phyloP scores from a whole-genome alignment of 306 rosid genomes.

The Cucumis cinereus region DNA sequence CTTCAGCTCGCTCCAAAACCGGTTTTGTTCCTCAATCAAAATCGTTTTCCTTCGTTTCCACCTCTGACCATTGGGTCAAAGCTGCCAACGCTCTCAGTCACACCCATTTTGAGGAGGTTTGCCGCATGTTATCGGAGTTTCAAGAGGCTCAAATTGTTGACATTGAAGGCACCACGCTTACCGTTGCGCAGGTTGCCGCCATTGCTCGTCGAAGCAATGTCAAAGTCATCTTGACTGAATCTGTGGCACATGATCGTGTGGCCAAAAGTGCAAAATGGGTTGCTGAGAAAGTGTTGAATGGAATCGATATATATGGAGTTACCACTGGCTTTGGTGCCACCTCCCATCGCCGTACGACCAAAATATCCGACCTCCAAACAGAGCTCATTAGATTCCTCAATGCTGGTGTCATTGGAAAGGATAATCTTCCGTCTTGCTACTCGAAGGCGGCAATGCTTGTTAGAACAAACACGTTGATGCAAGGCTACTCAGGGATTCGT shows the following conservation, averaged over 20 bases:
- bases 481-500: constrained; percentile 26
- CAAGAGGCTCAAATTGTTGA: constrained; percentile 7
- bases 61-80: constrained; percentile 16
- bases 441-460: constrained; percentile 25
- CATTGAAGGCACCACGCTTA: constrained; percentile 20
- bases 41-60: background rate
- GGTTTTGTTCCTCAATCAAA: background rate
- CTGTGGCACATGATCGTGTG: constrained; percentile 17
- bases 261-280: constrained; percentile 24
- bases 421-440: constrained; percentile 14
- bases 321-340: constrained; percentile 29
- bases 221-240: constrained; percentile 10
- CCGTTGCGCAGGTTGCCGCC: constrained; percentile 20
- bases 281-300: constrained; percentile 12
- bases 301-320: constrained; percentile 23
- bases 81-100: constrained; percentile 17
- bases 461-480: constrained; percentile 25
- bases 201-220: constrained; percentile 19
- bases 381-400: constrained; percentile 29
- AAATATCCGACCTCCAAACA: constrained; percentile 17
- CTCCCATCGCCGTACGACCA: constrained; percentile 21
- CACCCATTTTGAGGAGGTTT: constrained; percentile 22
- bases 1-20: background rate
- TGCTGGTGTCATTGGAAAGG: constrained; percentile 21
- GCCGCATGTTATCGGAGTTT: constrained; percentile 15